Evolutionary conservation across 2,329 filamentous ascomycete species (phyloP), one percentile per base, ranked within the genome.

Genomic region (Elsinoe fawcettii): DNA sequence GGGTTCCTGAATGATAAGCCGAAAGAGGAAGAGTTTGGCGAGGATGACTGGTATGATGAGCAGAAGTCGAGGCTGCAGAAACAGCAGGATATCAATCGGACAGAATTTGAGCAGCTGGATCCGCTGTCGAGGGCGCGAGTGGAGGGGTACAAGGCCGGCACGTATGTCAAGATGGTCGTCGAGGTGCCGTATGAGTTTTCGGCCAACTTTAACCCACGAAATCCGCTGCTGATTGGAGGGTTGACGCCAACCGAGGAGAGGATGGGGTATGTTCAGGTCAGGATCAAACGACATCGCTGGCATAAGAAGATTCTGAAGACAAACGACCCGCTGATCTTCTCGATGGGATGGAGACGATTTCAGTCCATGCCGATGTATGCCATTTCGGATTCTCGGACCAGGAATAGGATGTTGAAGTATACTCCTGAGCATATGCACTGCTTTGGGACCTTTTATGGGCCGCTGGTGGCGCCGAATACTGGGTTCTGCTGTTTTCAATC

Each of bases 361-460:
- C 93, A 97, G 73, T 86, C 87, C 5, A 77, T 93, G 64, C 92
- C 92, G 16, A 84, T 96, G 59, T 99, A 96, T 81, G 93, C 87
- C 74, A 96, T 93, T 58, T 93, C 89, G 22, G 93, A 97, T 72
- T 95, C 88, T 60, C 84, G 93, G 64, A 95, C 89, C 23, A 82
- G 93, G 62, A 96, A 97, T 73, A 85, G 93, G 58, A 96, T 99
- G 92, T 81, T 99, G 61, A 99, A 99, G 73, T 99, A 99, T 73
- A 96, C 92, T 0, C 95, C 93, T 0, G 95, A 99, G 76, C 93
- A 99, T 69, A 97, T 96, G 90, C 93, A 97, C 75, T 99, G 95
- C 75, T 95, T 95, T 70, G 93, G 83, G 39, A 96, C 91, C 53
- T 90, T 97, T 73, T 97, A 95, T 67, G 93, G 91, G 0, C 93